Conservation (phyloP, 108 stramenopile genomes). For the Conticribra weissflogii region DNA sequence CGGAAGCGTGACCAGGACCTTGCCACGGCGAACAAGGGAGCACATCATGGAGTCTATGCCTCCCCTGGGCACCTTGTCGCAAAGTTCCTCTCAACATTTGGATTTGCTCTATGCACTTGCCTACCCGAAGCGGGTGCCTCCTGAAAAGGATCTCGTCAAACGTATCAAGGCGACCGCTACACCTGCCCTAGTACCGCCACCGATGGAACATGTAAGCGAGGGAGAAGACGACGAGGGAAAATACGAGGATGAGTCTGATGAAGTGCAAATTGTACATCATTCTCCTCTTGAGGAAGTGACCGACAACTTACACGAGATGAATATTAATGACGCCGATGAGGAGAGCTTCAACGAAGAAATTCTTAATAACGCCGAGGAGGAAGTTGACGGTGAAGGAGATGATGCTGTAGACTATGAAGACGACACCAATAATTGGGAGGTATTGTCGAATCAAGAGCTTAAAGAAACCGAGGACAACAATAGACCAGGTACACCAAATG, state of each 20-base stretch:
- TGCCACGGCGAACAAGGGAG: conserved; percentile 75
- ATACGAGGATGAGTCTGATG: conserved; percentile 16
- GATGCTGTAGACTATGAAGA: background rate
- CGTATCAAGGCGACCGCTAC: background rate
- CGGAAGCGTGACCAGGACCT: conserved; percentile 66
- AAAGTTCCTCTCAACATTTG: conserved; percentile 78
- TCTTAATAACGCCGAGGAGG: too few relatives aligned
- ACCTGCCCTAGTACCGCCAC: conserved; percentile 7
- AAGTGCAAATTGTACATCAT: conserved; percentile 2
- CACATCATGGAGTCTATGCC: conserved; percentile 78
- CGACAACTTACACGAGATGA: conserved; percentile 9
- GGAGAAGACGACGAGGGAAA: conserved; percentile 18
- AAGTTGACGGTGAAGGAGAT: too few relatives aligned
- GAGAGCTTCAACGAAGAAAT: too few relatives aligned
- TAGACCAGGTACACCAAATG: background rate
- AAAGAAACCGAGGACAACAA: background rate
- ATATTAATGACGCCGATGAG: conserved; percentile 11
- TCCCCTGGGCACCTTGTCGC: conserved; percentile 72
- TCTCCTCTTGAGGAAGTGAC: conserved; percentile 14
- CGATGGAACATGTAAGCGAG: conserved; percentile 20
- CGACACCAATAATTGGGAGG: conserved; percentile 6
- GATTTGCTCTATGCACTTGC: conserved; percentile 85
- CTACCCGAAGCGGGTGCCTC: conserved; percentile 55
- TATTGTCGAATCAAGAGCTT: background rate
- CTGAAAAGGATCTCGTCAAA: conserved; percentile 13